Evolutionary conservation across 2,329 filamentous ascomycete species (phyloP), one percentile per base, ranked within the genome.

Genomic region (Decorospora gaudefroyi): DNA sequence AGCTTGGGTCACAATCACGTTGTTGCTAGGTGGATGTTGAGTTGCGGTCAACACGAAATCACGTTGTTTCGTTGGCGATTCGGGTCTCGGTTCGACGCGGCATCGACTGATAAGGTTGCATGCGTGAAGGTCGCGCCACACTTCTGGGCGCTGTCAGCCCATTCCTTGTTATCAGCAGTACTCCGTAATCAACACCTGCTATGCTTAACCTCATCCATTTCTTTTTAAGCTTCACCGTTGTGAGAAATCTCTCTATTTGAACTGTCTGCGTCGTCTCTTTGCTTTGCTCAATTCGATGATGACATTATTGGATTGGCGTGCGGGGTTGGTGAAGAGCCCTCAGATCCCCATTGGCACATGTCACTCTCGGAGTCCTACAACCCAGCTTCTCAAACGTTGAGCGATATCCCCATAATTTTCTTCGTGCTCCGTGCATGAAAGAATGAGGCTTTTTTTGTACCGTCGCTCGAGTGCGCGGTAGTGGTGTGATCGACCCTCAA

Each of bases 91-190:
- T 9, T 39, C 49, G 39, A 33, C 25, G 19, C 28, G 15, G 18
- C n/a, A 47, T 55, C 26, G 45, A 37, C 34, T 18, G 41, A 26
- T 40, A 48, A 40, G n/a, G n/a, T 16, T 13, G 22, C 17, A 21
- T 32, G 29, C 38, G 46, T 54, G 55, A 55, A 51, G 17, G 50
- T 57, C 52, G 55, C 57, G 57, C 57, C 57, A 62, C 53, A 46
- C 48, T 38, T 19, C 45, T 31, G 8, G 41, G 39, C 15, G 34
- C 21, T 46, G 34, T 61, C 59, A 62, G 49, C 46, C 55, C 59
- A 59, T 51, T 27, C 9, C 6, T 22, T 28, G 28, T 9, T 27
- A 13, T 15, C 15, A n/a, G 8, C 10, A 28, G 17, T 10, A 25
- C 37, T 36, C 33, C 37, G 40, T 34, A 22, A 40, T 43, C 31